Evolutionary conservation across 108 stramenopile species (phyloP).

Genomic region (Cyclotella atomus): DNA sequence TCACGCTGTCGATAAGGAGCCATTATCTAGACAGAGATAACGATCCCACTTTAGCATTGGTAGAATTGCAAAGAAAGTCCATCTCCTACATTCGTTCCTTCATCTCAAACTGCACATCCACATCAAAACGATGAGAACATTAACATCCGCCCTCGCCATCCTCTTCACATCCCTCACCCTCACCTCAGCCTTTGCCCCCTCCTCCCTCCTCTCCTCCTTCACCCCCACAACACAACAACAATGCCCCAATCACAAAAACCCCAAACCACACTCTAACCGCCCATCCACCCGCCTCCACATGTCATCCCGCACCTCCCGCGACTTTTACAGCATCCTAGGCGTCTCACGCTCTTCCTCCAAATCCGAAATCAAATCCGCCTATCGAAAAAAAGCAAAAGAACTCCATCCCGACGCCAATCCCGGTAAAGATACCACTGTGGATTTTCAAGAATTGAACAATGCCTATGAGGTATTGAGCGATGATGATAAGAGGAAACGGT

Average conservation of each 20-base stretch:
- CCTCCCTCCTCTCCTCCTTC: slow-evolving; percentile 14
- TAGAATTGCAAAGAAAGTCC: too few species aligned
- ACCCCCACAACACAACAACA: neutral
- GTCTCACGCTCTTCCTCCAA: slow-evolving; percentile 67
- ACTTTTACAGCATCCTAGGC: slow-evolving; percentile 85
- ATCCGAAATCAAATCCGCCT: slow-evolving; percentile 86
- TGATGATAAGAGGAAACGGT: slow-evolving; percentile 82
- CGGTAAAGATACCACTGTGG: slow-evolving; percentile 68
- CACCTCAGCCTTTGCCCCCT: slow-evolving; percentile 40
- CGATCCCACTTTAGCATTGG: too few species aligned
- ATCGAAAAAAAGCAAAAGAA: slow-evolving; percentile 82
- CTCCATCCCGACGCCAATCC: slow-evolving; percentile 91
- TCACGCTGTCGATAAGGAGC: too few species aligned
- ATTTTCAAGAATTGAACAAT: slow-evolving; percentile 83
- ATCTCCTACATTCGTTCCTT: too few species aligned
- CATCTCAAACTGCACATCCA: too few species aligned
- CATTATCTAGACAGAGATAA: too few species aligned
- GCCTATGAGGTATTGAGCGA: slow-evolving; percentile 94
- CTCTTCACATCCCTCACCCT: slow-evolving; percentile 21
- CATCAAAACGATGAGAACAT: slow-evolving; percentile 19
- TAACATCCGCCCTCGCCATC: slow-evolving; percentile 22
- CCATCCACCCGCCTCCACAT: slow-evolving; percentile 74
- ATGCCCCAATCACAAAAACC: slow-evolving; percentile 7
- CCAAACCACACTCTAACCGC: slow-evolving; percentile 38
- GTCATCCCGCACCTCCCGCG: slow-evolving; percentile 71